These are phyloP conservation scores for Mycena galopus DNA, from an alignment of 768 basidiomycete genomes.

Conservation along the genomic window DNA sequence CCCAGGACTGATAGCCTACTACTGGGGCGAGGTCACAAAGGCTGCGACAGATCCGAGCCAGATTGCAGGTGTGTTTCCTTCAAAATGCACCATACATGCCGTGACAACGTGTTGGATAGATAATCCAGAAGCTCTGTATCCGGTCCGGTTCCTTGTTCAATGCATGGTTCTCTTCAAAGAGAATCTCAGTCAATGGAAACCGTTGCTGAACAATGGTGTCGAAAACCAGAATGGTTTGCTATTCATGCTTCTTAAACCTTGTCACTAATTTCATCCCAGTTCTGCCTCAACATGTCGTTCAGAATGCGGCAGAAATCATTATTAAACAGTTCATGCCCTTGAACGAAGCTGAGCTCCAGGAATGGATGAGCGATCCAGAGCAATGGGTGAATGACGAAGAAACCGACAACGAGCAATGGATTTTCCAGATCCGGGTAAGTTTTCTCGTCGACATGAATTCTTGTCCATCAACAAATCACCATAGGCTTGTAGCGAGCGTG, in stretches of 20 bases:
- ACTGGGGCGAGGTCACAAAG: conserved; percentile 84
- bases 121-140: conserved; percentile 72
- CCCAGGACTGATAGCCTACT: conserved; percentile 78
- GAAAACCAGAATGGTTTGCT: conserved; percentile 70
- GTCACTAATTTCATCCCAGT: conserved; percentile 51
- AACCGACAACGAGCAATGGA: conserved; percentile 92
- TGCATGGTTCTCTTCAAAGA: conserved; percentile 91
- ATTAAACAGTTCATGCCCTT: conserved; percentile 90
- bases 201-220: conserved; percentile 69
- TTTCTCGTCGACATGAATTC: conserved; percentile 3
- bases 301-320: conserved; percentile 79
- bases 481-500: conserved; percentile 94
- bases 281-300: conserved; percentile 77
- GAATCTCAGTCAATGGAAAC: conserved; percentile 82
- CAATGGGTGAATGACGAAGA: conserved; percentile 95
- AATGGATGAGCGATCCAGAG: conserved; percentile 91
- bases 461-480: not conserved
- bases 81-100: not conserved
- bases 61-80: conserved; percentile 64
- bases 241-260: not conserved
- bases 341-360: conserved; percentile 82
- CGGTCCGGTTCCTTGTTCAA: conserved; percentile 85
- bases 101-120: conserved; percentile 57
- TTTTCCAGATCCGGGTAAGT: conserved; percentile 89
- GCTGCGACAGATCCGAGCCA: conserved; percentile 70